Evolutionary conservation across 1,139 yeast genomes (phyloP).

Genomic region (Debaryomycetaceae sp.): DNA sequence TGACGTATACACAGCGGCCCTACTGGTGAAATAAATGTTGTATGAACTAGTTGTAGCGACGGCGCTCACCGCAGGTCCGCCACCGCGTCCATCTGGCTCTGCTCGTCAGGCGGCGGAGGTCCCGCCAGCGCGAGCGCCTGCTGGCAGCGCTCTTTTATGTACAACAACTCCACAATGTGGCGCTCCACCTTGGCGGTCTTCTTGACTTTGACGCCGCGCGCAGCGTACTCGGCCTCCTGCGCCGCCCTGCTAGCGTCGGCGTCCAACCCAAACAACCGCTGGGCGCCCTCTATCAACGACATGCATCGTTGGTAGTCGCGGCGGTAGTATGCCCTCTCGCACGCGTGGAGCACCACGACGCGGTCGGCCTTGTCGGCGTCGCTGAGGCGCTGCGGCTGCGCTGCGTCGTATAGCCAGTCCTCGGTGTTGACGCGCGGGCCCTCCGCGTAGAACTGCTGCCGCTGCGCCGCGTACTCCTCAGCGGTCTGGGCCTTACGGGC

Average conservation of each 20-base stretch:
- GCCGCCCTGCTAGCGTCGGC: conserved; percentile 20
- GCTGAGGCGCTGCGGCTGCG: conserved; percentile 22
- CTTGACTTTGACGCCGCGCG: conserved; percentile 20
- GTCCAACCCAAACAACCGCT: conserved; percentile 25
- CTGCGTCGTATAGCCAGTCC: conserved; percentile 39
- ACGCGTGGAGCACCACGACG: conserved; percentile 32
- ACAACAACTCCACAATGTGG: conserved; percentile 42
- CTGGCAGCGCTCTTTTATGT: conserved; percentile 37
- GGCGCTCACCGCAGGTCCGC: too few relatives aligned
- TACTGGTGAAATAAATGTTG: too few relatives aligned
- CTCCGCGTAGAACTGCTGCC: conserved; percentile 31
- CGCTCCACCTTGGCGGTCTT: conserved; percentile 38
- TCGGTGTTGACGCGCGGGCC: conserved; percentile 53
- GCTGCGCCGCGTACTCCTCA: conserved; percentile 48
- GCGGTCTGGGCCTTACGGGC: conserved; percentile 54
- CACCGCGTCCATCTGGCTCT: too few relatives aligned
- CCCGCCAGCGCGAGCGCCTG: conserved; percentile 11
- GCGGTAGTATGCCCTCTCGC: conserved; percentile 49
- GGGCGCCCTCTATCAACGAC: conserved; percentile 25
- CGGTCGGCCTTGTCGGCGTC: conserved; percentile 29
- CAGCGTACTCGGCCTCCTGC: conserved; percentile 19
- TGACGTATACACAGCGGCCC: too few relatives aligned
- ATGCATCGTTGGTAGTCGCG: conserved; percentile 44
- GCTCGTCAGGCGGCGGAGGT: too few relatives aligned
- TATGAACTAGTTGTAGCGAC: too few relatives aligned